Base-by-base conservation (phyloP, 768 basidiomycete species). In the Glaciozyma martinii region DNA sequence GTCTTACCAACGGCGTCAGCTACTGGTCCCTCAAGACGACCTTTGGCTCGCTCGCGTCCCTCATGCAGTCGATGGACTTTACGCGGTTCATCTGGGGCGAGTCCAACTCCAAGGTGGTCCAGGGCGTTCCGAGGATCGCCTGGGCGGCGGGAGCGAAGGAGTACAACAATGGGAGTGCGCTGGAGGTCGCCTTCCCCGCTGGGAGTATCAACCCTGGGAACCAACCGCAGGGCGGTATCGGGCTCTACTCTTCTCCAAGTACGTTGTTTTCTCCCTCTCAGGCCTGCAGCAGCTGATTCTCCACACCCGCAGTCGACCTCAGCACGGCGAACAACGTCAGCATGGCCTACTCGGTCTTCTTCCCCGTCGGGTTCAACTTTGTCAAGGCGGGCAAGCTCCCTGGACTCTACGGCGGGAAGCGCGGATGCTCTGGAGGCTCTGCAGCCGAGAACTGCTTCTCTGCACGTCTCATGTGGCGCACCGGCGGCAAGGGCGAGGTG, bases 311-410 rank as follows among this genome's bases (percentile, higher is more conserved):
- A 66, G 65, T 71, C 50, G 64, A 68, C 46, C 47, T 68, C 47
- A 21, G 62, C 12, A 23, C 46, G 32, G 68, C 72, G 2, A 62
- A 43, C 21, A 74, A 74, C 68, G 68, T 73, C 53, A 64, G 72
- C n/a, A 62, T 74, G 56, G 56, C 57, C 37, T 74, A 72, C 64
- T 61, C 59, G 40, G 59, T 74, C 64, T 74, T 70, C 60, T 74
- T 74, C 63, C 71, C 71, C 16, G 40, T 49, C 32, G 72, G 66
- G 6, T 74, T 73, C 57, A 61, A 74, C 60, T 73, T 73, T 60
- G 71, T 66, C 60, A 73, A 73, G 63, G 74, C 69, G 10, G 74
- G 74, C 40, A 74, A 74, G 61, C 65, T 74, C 6, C 74, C 74
- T 5, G 72, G 72, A 2, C 53, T 73, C 18, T 72, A 65, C 60